Percentiles rank a stretch among this genome's conserved stretches.
Evolutionary conservation across 352 stramenopile genomes (phyloP).

Genomic region (Globisporangium canariense): DNA sequence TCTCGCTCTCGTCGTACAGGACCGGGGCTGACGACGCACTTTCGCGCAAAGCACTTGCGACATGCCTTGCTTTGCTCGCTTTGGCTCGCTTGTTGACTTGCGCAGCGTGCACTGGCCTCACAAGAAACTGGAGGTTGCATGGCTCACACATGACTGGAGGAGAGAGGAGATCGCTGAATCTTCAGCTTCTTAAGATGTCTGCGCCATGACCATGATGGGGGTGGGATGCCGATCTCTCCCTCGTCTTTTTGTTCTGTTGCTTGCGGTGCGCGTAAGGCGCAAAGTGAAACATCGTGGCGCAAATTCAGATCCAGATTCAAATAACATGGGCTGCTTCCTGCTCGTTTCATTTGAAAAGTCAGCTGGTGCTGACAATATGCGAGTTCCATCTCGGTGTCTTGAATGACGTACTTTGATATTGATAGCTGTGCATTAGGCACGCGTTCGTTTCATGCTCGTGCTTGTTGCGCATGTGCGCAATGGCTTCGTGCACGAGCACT

Average conservation of each 20-base stretch:
- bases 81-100: constrained; percentile 1
- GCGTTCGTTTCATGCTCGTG: not conserved
- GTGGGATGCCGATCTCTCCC: constrained; percentile 8
- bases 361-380: not conserved
- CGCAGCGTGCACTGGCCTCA: not conserved
- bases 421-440: not conserved
- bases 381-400: not conserved
- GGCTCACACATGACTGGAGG: constrained; percentile 3
- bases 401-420: not conserved
- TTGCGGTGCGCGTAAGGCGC: not conserved
- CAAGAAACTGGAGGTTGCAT: not conserved
- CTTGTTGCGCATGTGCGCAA: not conserved
- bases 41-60: constrained; percentile 4
- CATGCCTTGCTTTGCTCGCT: not conserved
- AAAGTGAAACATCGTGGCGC: not conserved
- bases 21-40: not conserved
- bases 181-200: not conserved
- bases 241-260: not conserved
- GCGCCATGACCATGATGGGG: not conserved
- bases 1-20: not conserved
- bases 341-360: not conserved
- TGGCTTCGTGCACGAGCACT: not conserved
- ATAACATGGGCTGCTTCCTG: not conserved
- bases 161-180: constrained; percentile 7
- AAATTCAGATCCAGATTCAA: not conserved